A percentile compares a stretch with the other conserved stretches of the same genome.
Conservation (phyloP, 495 filamentous ascomycete genomes). For the Penicillium bialowiezense region DNA sequence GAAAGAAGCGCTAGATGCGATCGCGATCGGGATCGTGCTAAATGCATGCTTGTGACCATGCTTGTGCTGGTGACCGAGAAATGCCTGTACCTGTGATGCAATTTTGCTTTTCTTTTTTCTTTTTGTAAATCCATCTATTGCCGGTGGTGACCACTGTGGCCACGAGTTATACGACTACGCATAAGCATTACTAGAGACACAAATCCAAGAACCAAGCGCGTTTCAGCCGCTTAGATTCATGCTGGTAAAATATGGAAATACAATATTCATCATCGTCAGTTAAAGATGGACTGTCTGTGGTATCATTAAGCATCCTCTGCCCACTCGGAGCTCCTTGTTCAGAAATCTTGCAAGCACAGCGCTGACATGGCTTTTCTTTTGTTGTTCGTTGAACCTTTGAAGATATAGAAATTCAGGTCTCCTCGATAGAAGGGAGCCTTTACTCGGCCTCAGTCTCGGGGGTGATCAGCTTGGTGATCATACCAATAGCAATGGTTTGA, state of each 20-base stretch:
- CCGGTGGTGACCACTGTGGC: too few species aligned
- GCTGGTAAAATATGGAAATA: conserved; percentile 21
- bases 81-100: neutral
- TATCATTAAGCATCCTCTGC: conserved; percentile 24
- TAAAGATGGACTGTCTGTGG: conserved; percentile 22
- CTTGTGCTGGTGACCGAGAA: neutral
- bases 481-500: conserved; percentile 95
- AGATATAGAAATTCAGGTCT: conserved; percentile 15
- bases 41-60: neutral
- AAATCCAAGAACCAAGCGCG: neutral
- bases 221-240: conserved; percentile 21
- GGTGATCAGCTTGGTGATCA: conserved; percentile 81
- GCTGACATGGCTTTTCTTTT: conserved; percentile 11
- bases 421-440: conserved; percentile 6
- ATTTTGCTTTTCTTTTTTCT: too few species aligned
- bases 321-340: conserved; percentile 20
- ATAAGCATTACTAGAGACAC: neutral
- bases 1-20: conserved; percentile 51
- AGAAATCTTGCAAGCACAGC: conserved; percentile 4
- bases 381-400: conserved; percentile 8
- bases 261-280: conserved; percentile 43
- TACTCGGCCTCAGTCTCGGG: conserved; percentile 35
- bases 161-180: neutral
- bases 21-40: neutral
- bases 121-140: too few species aligned